Base-by-base conservation (phyloP, 2,329 filamentous ascomycete genomes). In the Xylariaceae sp. region DNA sequence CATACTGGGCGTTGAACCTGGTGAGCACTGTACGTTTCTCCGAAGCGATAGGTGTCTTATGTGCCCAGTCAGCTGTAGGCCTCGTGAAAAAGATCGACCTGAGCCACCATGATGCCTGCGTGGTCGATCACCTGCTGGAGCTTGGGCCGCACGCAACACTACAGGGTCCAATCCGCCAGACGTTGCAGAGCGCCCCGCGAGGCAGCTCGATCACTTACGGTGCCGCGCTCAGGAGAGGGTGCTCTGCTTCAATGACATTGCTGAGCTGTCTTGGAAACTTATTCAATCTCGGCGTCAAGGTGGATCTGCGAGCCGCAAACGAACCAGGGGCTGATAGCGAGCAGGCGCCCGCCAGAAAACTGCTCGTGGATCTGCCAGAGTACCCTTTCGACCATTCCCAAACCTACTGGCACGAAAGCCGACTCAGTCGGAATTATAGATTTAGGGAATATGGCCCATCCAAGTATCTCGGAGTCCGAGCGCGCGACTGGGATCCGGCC, bases 371-470 rank as follows among this genome's bases (percentile, higher is more conserved):
- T 35, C 51, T 70, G 0, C 71, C 72, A 0, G 51, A 62, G 1
- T 75, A 75, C 45, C 64, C 69, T 0, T 75, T 70, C 61, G 64
- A 72, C 44, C 69, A 73, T 40, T 62, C 64, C 3, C 57, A 55
- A 1, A 53, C 30, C 0, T 69, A 68, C 51, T 74, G 71, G 72
- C 46, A 59, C 15, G 71, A 74, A 18, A 58, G 61, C 1, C 56
- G 61, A 3, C 35, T 63, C 1, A 64, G 58, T 17, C 49, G 43
- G 4, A 55, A 60, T 14, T 63, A 62, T 32, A 57, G 67, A 3
- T 53, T 65, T 11, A 56, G 63, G 3, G 22, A 46, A 5, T 42
- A 59, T 12, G 54, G 49, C 0, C 58, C 61, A 2, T 56, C 61
- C 3, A 56, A 64, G 10, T 57, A 66, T 10, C 54, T 70, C 5